A percentile compares a stretch with the other conserved stretches of the same genome.
These are phyloP conservation scores for Rhodosporidiobolus sp. DNA, from an alignment of 768 basidiomycete species.

Conservation along the genomic window DNA sequence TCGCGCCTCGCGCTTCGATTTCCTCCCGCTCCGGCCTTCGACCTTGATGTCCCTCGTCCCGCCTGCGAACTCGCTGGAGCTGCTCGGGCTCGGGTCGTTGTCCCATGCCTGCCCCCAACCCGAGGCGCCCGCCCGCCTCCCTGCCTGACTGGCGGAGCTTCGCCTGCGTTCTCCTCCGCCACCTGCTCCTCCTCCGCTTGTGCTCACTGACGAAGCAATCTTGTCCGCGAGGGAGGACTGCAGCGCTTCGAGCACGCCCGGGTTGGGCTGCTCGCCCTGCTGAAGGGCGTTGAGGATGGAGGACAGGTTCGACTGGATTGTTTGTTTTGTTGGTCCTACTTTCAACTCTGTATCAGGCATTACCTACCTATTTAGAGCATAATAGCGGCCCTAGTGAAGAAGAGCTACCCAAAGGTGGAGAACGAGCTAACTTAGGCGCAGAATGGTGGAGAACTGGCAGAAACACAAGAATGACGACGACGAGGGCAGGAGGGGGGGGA, in stretches of 20 bases:
- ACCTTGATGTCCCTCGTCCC: background rate
- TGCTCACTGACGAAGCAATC: background rate
- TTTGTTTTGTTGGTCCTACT: no score
- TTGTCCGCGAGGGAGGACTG: constrained; percentile 24
- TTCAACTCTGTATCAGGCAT: no score
- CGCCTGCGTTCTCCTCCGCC: background rate
- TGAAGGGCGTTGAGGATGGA: constrained; percentile 27
- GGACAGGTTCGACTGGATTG: constrained; percentile 20
- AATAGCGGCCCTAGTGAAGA: no score
- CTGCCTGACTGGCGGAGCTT: no score
- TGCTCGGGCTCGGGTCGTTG: background rate
- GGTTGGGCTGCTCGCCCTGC: constrained; percentile 26
- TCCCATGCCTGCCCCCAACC: background rate
- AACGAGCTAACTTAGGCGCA: no score
- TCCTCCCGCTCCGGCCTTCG: background rate
- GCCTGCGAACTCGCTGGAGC: constrained; percentile 3
- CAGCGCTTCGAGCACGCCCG: constrained; percentile 1
- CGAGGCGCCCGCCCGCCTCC: no score
- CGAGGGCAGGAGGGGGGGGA: no score
- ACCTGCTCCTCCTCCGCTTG: no score
- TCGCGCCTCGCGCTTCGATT: background rate
- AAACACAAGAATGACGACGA: no score
- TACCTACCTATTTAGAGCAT: no score
- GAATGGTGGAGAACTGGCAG: no score
- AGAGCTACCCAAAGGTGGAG: no score